Base-by-base conservation (phyloP, 768 basidiomycete species). In the Floccularia luteovirens region DNA sequence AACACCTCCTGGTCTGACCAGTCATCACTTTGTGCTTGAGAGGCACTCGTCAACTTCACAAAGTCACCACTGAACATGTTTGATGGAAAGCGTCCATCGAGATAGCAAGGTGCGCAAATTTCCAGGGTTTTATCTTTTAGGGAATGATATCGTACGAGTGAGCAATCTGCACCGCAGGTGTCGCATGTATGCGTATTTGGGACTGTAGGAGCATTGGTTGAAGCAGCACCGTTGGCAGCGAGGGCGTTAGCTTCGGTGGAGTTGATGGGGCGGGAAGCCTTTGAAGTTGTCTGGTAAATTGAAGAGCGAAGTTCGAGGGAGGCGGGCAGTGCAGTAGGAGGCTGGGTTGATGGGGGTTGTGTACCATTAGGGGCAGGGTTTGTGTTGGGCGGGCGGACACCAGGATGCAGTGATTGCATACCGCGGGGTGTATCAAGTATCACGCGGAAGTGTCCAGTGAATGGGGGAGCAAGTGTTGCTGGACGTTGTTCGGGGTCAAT, bases 381-480 rank as follows among this genome's bases (percentile, higher is more conserved):
- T 27, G 74, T 65, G 39, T 66, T 66, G 3, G 67, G 50, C 24
- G 76, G 76, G 12, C 77, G 74, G 6, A 82, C 84, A 2, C 87
- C 86, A 2, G 88, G 79, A 58, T 91, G 96, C 7, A 96, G 75
- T 11, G 96, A 96, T 50, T 92, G 90, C 1, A 99, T 75, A 11
- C 96, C 96, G 33, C 91, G 87, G 23, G 96, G 96, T 0, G 94
- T 92, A 56, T 99, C 96, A 48, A 98, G 79, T 39, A 96, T 81
- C 54, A 99, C 90, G 43, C 96, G 86, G 79, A 94, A 99, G 60
- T 99, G 96, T 19, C 96, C 96, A 1, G 96, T 98, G 62, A 97
- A 98, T 19, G 96, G 96, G 16, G 96, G 96, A 5, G 87, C 91
- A 16, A 98, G 75, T 0, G 94, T 77, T 1, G 96, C 89, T 3